Base-by-base conservation (phyloP, 2,329 filamentous ascomycete genomes). In the Pseudocercospora cruenta region DNA sequence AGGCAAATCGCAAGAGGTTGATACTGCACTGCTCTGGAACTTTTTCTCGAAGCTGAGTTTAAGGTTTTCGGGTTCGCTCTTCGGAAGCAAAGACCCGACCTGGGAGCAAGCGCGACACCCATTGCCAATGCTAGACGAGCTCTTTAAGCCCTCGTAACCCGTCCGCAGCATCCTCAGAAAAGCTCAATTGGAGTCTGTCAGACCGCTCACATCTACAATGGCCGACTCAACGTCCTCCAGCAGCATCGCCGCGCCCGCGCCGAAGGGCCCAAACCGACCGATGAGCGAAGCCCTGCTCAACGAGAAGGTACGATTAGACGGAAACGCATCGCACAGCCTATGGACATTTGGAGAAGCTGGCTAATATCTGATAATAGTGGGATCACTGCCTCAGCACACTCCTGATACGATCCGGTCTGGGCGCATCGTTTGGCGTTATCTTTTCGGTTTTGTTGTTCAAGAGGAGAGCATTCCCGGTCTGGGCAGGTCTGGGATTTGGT, bases 401-500 rank as follows among this genome's bases (percentile, higher is more conserved):
- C 81, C 88, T 99, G 79, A 96, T 99, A 86, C 94, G 96, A 82
- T 98, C 94, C 72, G 90, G 92, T 64, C 91, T 99, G 81, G 95
- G 95, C 77, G 91, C 98, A 79, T 93, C 91, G 74, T 99, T 99
- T 83, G 95, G 95, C 79, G 91, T 99, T 80, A 92, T 99, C 82
- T 98, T 99, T 86, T 98, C 95, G 68, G 94, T 99, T 68, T 91
- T 99, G 66, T 84, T 99, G 63, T 99, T 99, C 88, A 97, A 96
- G 87, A 91, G 96, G 82, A 90, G 95, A 84, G 92, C 95, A 72
- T 99, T 94, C 93, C 95, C 95, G 65, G 95, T 94, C n/a, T 95
- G 93, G 79, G 88, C 97, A 72, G 95, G 95, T 71, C 86, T 94
- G 63, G 95, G 95, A 65, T 98, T 99, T 80, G 95, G 96, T 79